Evolutionary conservation across 345 rosid species (phyloP).

Genomic region (Ricinus communis): DNA sequence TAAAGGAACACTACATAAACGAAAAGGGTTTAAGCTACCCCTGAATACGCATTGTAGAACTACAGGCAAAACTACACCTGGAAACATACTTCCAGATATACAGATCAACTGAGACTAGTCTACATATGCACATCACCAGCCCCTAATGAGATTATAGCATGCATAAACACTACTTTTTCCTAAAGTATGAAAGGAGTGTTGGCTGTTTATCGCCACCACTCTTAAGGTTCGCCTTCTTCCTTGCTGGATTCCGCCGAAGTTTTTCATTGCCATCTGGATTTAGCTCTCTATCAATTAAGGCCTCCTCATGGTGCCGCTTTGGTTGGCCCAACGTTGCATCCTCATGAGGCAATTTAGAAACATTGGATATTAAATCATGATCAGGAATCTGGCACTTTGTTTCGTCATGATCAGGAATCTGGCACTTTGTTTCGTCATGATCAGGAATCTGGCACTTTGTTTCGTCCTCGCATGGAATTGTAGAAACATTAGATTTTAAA

Average conservation of each 20-base stretch:
- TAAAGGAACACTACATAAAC: not conserved
- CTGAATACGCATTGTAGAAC: too few species aligned
- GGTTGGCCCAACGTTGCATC: constrained; percentile 23
- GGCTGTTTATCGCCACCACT: constrained; percentile 52
- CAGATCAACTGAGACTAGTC: too few species aligned
- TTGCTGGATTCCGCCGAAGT: constrained; percentile 28
- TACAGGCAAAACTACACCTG: not conserved
- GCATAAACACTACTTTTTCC: constrained; percentile 36
- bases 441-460: constrained; percentile 25
- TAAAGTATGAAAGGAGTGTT: constrained; percentile 59
- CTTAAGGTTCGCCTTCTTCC: constrained; percentile 43
- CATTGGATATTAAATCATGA: constrained; percentile 19
- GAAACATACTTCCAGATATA: too few species aligned
- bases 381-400: constrained; percentile 9
- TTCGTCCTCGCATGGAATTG: constrained; percentile 18
- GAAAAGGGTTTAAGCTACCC: not conserved
- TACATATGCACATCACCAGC: too few species aligned
- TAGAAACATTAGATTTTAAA: constrained; percentile 13
- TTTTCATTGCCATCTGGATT: constrained; percentile 18
- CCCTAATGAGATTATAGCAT: not conserved
- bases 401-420: constrained; percentile 19
- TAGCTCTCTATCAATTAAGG: constrained; percentile 35
- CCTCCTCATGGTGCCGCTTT: constrained; percentile 47
- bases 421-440: constrained; percentile 23
- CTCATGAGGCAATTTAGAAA: constrained; percentile 12